phyloP scores from a whole-genome alignment of 148 eudicot genomes.

The Chenopodium quinoa region DNA sequence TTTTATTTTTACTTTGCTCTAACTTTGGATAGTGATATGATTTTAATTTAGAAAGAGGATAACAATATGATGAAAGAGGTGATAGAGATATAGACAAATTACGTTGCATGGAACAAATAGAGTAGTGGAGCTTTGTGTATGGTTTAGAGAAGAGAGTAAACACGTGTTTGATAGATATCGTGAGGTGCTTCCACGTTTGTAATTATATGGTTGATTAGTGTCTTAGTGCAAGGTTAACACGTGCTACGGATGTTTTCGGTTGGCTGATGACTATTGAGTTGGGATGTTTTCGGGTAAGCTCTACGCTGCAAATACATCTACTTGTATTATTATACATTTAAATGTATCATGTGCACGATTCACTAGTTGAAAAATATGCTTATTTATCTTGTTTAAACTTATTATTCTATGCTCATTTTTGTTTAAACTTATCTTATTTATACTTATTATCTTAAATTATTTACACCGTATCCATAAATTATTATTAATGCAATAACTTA shows the following conservation, averaged over 20 bases:
- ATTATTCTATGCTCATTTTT: too few relatives aligned
- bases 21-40: neutral
- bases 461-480: too few relatives aligned
- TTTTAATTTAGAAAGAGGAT: too few relatives aligned
- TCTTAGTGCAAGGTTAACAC: neutral
- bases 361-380: too few relatives aligned
- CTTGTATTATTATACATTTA: too few relatives aligned
- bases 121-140: neutral
- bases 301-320: too few relatives aligned
- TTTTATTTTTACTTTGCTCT: neutral
- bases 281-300: neutral
- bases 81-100: slow-evolving; percentile 15
- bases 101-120: neutral
- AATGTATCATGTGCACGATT: too few relatives aligned
- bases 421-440: too few relatives aligned
- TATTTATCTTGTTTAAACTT: too few relatives aligned
- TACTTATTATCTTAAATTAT: too few relatives aligned
- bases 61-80: neutral
- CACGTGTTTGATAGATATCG: slow-evolving; percentile 9
- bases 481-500: too few relatives aligned
- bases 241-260: neutral
- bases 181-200: slow-evolving; percentile 25
- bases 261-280: neutral
- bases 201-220: slow-evolving; percentile 10
- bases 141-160: neutral